A percentile compares a stretch with the other conserved stretches of the same genome.
phyloP scores from a whole-genome alignment of 768 basidiomycete species.

The Mycena haematopus region DNA sequence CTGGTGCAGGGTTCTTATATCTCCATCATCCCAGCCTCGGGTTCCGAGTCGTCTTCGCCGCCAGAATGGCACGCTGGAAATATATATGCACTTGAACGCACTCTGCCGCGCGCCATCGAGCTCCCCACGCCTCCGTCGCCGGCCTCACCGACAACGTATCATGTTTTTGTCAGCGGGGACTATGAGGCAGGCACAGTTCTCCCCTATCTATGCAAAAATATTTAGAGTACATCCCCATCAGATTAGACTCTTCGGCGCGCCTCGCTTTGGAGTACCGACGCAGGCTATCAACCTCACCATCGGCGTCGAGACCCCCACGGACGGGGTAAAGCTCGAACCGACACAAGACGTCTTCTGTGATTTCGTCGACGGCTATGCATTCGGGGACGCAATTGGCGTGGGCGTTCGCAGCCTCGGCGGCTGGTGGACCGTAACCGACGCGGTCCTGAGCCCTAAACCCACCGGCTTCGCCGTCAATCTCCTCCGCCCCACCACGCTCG shows the following conservation, averaged over 20 bases:
- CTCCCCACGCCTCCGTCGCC: slow-evolving; percentile 55
- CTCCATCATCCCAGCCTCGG: slow-evolving; percentile 58
- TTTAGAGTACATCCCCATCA: slow-evolving; percentile 40
- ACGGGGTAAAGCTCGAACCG: slow-evolving; percentile 47
- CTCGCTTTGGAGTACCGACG: slow-evolving; percentile 56
- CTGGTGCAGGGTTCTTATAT: slow-evolving; percentile 81
- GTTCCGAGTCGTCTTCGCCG: slow-evolving; percentile 28
- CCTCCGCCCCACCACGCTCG: slow-evolving; percentile 46
- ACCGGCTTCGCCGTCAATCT: slow-evolving; percentile 42
- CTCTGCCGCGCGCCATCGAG: slow-evolving; percentile 53
- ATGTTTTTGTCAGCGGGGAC: slow-evolving; percentile 78
- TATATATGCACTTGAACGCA: slow-evolving; percentile 72
- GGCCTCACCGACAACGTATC: slow-evolving; percentile 57
- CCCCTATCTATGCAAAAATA: background rate
- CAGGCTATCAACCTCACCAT: slow-evolving; percentile 62
- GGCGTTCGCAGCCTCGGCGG: slow-evolving; percentile 58
- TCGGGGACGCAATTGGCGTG: slow-evolving; percentile 74
- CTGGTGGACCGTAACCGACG: slow-evolving; percentile 60
- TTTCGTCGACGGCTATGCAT: slow-evolving; percentile 76
- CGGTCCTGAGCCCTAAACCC: background rate
- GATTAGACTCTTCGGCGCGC: slow-evolving; percentile 88
- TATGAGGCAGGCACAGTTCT: slow-evolving; percentile 65
- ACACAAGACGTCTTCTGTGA: slow-evolving; percentile 67
- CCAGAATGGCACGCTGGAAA: slow-evolving; percentile 84
- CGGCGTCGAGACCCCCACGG: slow-evolving; percentile 41